Evolutionary conservation across 1,284 basidiomycete species (phyloP), one percentile per base, ranked within the genome.

Genomic region (Chalciporus sp.): DNA sequence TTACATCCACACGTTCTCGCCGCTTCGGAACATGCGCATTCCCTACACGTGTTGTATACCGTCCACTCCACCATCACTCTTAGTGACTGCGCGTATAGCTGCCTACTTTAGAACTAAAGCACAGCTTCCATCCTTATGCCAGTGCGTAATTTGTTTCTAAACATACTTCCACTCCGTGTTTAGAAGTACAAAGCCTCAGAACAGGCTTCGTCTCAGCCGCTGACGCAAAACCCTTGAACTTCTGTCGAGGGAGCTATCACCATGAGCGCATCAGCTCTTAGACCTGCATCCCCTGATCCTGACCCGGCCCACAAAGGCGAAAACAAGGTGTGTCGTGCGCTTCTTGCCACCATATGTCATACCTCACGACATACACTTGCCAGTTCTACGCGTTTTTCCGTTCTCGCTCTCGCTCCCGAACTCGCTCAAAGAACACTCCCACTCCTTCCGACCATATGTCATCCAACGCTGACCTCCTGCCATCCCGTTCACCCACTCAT

Each of bases 371-470:
- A 5, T 35, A 4, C 9, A n/a, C 19, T 7, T 28, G 42, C 46
- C 53, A 83, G 82, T 64, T 83, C 59, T 78, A 75, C 57, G 76
- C 71, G 14, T 82, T 83, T 66, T 75, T 83, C 8, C 74, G 80
- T 59, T 81, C 80, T 28, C 81, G 79, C 35, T 80, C 81, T 17
- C 72, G 75, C 60, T 73, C 80, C 45, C 78, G 78, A 49, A 74
- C 80, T 49, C 70, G 72, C 64, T 70, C 77, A 53, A 76, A 74
- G 41, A 61, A 61, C 50, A 56, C 55, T 43, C 54, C 33, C 20
- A 16, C 31, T 5, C 37, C 56, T 4, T 33, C 56, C 17, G 52
- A 49, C 51, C 19, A 51, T 19, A 41, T 48, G 23, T 39, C 42
- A 23, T 49, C 46, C 77, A 51, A 73, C 69, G 56, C 57, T 55